Base-by-base conservation (phyloP, 2,329 filamentous ascomycete species). In the Claviceps monticola region DNA sequence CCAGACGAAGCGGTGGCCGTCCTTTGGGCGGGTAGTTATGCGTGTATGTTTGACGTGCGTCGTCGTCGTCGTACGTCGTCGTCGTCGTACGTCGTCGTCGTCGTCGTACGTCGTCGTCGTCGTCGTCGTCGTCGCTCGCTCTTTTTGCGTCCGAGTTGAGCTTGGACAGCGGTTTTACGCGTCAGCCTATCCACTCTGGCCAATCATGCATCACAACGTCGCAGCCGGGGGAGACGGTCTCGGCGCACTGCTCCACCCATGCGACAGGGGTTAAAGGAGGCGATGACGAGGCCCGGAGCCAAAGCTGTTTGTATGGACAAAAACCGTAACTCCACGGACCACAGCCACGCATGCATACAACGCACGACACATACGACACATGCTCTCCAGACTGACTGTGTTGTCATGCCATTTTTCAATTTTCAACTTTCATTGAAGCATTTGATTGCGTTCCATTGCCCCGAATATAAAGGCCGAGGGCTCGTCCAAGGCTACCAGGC, bases 251-350 rank as follows among this genome's bases (percentile, higher is more conserved):
- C 49, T 34, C 52, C 50, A 49, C 54, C 48, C 34, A 13, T 38
- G 3, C 21, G 43, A 46, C 56, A 55, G 50, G 49, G 51, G 48
- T 59, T 54, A 53, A 57, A 54, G 55, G 55, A 58, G 62, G 61
- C 60, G 67, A 69, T 69, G 67, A 69, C 67, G 67, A 69, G 66
- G 66, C 67, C 67, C 61, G 29, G 29, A 34, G 29, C 29, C 29
- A 34, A 34, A 34, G 29, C 29, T 34, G 9, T 4, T 34, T 34
- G 26, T 29, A 29, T 54, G 9, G 26, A 34, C 50, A 55, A 50
- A 53, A 53, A 8, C 13, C 26, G n/a, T 23, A 5, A 21, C 36
- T 23, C 6, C 34, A 23, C 29, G 19, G n/a, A 47, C 46, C 42
- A 44, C 42, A 14, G 5, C 42, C 21, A n/a, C 21, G 19, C 21